Evolutionary conservation across 305 asterid species (phyloP), one percentile per base, ranked within the genome.

Genomic region (Ruellia speciosa): DNA sequence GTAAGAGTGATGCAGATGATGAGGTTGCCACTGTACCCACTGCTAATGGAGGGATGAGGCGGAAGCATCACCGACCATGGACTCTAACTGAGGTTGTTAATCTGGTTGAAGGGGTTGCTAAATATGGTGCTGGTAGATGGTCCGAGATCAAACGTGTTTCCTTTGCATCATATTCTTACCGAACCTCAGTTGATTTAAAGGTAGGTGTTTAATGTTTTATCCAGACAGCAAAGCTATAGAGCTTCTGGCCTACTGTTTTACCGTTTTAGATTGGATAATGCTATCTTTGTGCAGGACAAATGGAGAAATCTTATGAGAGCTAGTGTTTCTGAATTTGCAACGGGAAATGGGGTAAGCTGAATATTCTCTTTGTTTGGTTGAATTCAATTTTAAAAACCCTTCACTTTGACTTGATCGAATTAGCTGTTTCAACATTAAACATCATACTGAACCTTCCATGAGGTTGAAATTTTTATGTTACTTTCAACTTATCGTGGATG

Each of bases 31-130:
- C 66, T 34, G 61, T 74, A 40, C 72, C 87, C 35, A 73, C 84
- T 64, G 78, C 80, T 15, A 71, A 74, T 33, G 86, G 94, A 58
- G 90, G 94, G 65, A 79, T 74, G 76, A 79, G 95, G 80, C 86
- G 98, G 86, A 88, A 92, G 70, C 96, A 88, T 75, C 98, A 92
- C 57, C 85, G 98, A 53, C 98, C 98, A 31, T 92, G 98, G 98
- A 78, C 90, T 70, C 84, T 84, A 33, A 66, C 69, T 66, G 98
- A 92, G 81, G 96, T 88, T 69, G 90, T 79, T 73, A 84, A 92
- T 72, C 81, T 92, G 55, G 96, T 92, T 61, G 96, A 92, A 19
- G 98, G 98, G 66, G 98, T 92, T 45, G 84, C 95, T 53, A 82
- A 76, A 67, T 82, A 79, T 74, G 98, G 98, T 56, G 88, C 79